Evolutionary conservation across 371 early-diverging fungal species (phyloP), one percentile per base, ranked within the genome.

Genomic region (Sporodiniella umbellata): DNA sequence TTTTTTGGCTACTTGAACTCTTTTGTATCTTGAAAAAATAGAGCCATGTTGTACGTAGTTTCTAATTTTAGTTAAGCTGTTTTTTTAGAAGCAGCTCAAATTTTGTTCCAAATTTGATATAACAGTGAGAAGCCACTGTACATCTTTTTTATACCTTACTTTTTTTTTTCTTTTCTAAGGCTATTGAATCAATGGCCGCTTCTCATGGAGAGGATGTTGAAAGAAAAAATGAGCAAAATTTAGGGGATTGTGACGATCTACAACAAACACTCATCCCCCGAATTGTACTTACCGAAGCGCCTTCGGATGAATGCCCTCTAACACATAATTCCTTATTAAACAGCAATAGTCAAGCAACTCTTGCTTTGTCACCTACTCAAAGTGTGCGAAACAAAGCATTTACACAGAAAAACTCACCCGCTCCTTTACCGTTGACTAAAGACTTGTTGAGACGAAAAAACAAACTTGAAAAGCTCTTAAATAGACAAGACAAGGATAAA

Each of bases 391-490:
- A 14, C 38, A 30, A 38, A 15, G 1, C n/a, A 23, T 12, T 22
- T 30, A 46, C 6, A 38, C 3, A 1, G 37, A 26, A 12, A 30
- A 18, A 42, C 30, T 14, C 38, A 3, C 18, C 55, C 8, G 42
- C 52, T 12, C 62, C 72, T 21, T 51, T 76, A 33, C 76, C 76
- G 8, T 47, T 76, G 4, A 76, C 76, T n/a, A 67, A 70, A 44
- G 76, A 76, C 42, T 31, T 70, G 8, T 31, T 76, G 5, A 52
- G 48, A 40, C 26, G 70, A 46, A 76, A 76, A 45, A 66, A 76
- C 48, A 72, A 70, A 39, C 25, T 76, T 1, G 76, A 76, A 38
- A 55, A 45, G 15, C 35, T 72, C 12, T 33, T 63, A 23, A 49
- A 55, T 30, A 53, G 66, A 24, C 44, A 62, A 45, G 53, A 56